Evolutionary conservation across 1,284 basidiomycete species (phyloP), one percentile per base, ranked within the genome.

Genomic region (Cronartium quercuum): DNA sequence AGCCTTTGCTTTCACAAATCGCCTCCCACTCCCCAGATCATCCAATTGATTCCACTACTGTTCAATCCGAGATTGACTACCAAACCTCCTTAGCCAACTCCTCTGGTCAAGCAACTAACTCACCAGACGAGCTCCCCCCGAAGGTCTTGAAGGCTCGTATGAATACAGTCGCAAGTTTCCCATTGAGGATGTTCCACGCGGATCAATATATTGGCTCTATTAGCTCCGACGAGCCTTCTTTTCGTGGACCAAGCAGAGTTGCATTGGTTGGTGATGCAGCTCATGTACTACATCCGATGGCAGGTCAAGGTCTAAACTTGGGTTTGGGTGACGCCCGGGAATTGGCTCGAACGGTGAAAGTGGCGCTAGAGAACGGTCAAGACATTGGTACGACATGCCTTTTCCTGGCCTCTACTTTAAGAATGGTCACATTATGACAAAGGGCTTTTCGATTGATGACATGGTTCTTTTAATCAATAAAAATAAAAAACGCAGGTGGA

Each of bases 251-350:
- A 6, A 66, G 37, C n/a, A 87, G 95, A 2, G 94, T 91, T 0
- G 94, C 89, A 0, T 87, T 98, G 2, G 88, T 98, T 0, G 96
- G 96, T 4, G 96, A 98, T 82, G 94, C 96, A 0, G 95, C 94
- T 15, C 96, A 98, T 80, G 92, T 92, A 0, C 86, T 93, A 4
- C 96, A 98, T 80, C 96, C 96, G 0, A 87, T 98, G n/a, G 95
- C 94, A 0, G 96, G 96, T 0, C 96, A 98, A 81, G 96, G 95
- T 0, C 84, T 98, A 57, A 98, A 99, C 81, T 84, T 95, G 79
- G 96, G 95, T 21, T 84, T 99, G 18, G 90, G 86, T 1, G 95
- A 99, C 80, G 92, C 63, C 9, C 41, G 38, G 18, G 63, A 57
- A 9, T 38, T 74, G 15, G 70, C 63, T 38, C 29, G 60, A 34